Evolutionary conservation across 306 rosid genomes (phyloP), one percentile per base, ranked within the genome.

Genomic region (Casuarina glauca): DNA sequence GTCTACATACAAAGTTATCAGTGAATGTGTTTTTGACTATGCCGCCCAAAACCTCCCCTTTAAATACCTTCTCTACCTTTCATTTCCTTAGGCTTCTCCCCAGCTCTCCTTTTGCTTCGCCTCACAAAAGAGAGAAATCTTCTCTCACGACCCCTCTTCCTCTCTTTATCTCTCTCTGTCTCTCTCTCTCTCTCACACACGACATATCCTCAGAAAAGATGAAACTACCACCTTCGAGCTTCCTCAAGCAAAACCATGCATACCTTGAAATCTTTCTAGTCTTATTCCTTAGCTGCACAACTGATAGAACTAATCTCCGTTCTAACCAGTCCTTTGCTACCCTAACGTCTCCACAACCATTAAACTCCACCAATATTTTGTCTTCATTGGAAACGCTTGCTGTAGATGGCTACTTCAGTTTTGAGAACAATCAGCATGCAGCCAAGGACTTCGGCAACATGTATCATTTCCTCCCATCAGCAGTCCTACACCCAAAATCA

Each of bases 391-490:
- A 90, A 79, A 81, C 85, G 76, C 90, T 87, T 4, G 19, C 82
- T 73, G 81, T 96, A 6, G 97, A 93, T 44, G 99, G 99, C 10
- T 17, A 77, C 82, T 84, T 93, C n/a, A 90, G 89, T 80, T 76
- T 88, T 49, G 76, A 81, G 32, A 62, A 89, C 82, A 92, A 88
- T 81, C 88, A 76, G 4, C 49, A 76, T 45, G 90, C 90, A 77
- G 93, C 97, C 46, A 86, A 73, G 48, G 99, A 96, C 84, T 96
- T 96, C 73, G 99, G 99, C 69, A 91, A 89, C 82, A 88, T 78
- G 44, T 72, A 78, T 78, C 94, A 91, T 58, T 88, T 77, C 53
- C 89, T 85, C 69, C 99, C 98, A 42, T 80, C 86, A 17, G 99
- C 98, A 70, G 90, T 96, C 39, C 82, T 95, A 4, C 80, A 91